phyloP scores from a whole-genome alignment of 257 asterid species.

The Fraxinus anomala region DNA sequence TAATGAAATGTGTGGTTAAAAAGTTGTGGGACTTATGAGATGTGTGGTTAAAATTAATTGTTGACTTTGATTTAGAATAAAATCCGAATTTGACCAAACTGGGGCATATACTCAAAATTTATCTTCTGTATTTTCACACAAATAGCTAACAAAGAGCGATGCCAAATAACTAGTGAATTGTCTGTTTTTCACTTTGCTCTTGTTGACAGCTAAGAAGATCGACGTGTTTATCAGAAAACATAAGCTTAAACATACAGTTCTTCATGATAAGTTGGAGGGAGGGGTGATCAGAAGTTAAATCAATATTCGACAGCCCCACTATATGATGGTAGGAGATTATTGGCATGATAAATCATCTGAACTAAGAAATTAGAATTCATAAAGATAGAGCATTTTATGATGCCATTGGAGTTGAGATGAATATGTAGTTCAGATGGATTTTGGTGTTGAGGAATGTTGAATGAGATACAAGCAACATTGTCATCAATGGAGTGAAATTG shows the following conservation, averaged over 20 bases:
- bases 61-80: too few relatives aligned
- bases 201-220: background rate
- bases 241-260: background rate
- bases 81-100: too few relatives aligned
- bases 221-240: background rate
- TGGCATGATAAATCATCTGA: conserved; percentile 2
- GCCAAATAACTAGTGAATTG: background rate
- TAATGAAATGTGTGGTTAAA: too few relatives aligned
- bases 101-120: background rate
- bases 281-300: background rate
- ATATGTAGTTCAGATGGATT: background rate
- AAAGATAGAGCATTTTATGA: background rate
- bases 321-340: background rate
- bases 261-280: background rate
- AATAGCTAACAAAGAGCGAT: background rate
- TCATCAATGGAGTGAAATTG: background rate
- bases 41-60: too few relatives aligned
- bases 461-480: background rate
- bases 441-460: background rate
- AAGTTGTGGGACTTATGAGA: too few relatives aligned
- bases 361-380: background rate
- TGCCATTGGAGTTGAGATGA: background rate
- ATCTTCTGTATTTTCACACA: background rate
- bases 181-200: background rate
- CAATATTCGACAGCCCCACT: background rate